These are phyloP conservation scores for Tetragonia tetragonoides DNA, from an alignment of 148 eudicot species.

Conservation along the genomic window DNA sequence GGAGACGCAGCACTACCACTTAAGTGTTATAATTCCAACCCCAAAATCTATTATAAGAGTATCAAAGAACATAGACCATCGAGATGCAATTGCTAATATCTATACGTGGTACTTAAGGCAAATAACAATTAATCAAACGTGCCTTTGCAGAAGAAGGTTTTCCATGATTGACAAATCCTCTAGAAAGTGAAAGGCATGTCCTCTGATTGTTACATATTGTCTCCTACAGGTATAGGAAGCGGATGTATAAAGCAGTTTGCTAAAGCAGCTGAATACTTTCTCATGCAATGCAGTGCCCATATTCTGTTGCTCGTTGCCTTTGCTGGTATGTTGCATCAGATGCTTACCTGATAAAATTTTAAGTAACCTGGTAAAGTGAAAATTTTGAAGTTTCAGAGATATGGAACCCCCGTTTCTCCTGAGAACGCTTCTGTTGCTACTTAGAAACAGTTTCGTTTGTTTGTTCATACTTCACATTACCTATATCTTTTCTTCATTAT, in stretches of 20 bases:
- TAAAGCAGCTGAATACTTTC: background rate
- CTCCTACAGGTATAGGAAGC: slow-evolving; percentile 21
- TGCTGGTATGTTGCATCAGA: slow-evolving; percentile 13
- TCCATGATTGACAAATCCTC: background rate
- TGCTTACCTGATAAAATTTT: background rate
- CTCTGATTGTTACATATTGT: slow-evolving; percentile 1
- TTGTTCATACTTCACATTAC: too few relatives aligned
- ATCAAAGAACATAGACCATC: background rate
- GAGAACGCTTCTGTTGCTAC: background rate
- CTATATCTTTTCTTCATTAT: too few relatives aligned
- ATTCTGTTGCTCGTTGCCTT: background rate
- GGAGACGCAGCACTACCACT: too few relatives aligned
- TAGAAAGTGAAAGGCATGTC: background rate
- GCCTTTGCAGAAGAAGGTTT: background rate
- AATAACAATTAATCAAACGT: background rate
- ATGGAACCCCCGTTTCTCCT: background rate
- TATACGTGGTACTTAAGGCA: background rate
- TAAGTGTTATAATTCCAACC: too few relatives aligned
- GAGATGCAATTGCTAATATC: background rate
- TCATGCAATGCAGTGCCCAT: background rate
- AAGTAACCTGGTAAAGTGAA: background rate
- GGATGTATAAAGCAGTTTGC: slow-evolving; percentile 8
- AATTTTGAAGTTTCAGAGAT: background rate
- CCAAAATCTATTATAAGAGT: background rate
- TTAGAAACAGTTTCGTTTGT: background rate